Evolutionary conservation across 805 yeast species (phyloP), one percentile per base, ranked within the genome.

Genomic region (Debaryomyces hansenii): DNA sequence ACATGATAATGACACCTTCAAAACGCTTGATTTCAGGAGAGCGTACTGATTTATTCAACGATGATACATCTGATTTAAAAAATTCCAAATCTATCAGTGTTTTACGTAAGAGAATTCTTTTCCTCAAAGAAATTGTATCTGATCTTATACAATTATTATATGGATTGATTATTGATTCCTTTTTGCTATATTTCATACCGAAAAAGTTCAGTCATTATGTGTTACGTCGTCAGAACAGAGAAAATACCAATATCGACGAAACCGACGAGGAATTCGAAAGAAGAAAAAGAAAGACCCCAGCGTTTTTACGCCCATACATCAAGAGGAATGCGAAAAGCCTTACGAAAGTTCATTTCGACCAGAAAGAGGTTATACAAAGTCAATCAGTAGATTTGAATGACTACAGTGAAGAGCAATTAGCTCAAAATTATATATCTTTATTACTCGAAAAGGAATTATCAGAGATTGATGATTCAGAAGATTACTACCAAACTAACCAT

Each of bases 391-490:
- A 50, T 31, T 49, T 59, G 28, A 60, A 61, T 37, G 51, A 45
- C 2, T 45, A 45, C 6, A 34, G 52, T 1, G 58, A 59, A 8
- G 62, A 58, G 2, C 50, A 59, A 28, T n/a, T 64, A 1, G 40
- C 42, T 8, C 48, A 52, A 0, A 54, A 62, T 20, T 66, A 66
- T 45, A 49, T 55, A 27, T 45, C 50, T 4, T 49, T 72, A 5
- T 51, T 75, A 31, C 45, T 32, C 43, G 61, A 49, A n/a, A 60
- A 57, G 6, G 55, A 50, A 34, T 53, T 70, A 4, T 64, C 75
- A 14, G 79, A 74, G 20, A 51, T 60, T 16, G 79, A 75, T 46
- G 62, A 57, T 35, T 67, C 69, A 5, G 52, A 53, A 8, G 74
- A 71, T 37, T 69, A 57, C 24, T 58, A 57, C 35, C 68, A 66